These are phyloP conservation scores for Eimeria zaria DNA, from an alignment of 169 alveolate genomes.

Conservation along the genomic window DNA sequence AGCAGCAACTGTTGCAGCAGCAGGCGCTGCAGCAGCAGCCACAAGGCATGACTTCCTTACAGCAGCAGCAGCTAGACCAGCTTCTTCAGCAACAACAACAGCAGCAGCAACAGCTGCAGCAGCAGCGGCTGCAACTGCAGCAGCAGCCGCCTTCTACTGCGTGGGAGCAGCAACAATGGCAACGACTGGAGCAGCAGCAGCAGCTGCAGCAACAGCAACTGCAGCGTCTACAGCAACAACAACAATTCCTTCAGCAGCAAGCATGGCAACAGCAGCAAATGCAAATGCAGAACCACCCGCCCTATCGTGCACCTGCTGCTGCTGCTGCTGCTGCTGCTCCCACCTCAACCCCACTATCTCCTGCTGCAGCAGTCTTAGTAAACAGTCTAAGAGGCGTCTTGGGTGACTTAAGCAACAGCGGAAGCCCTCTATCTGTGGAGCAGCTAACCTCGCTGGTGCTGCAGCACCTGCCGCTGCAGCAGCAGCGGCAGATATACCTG, in stretches of 20 bases:
- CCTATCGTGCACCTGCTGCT: constrained; percentile 42
- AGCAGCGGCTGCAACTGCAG: constrained; percentile 33
- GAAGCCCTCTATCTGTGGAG: constrained; percentile 44
- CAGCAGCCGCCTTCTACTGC: constrained; percentile 55
- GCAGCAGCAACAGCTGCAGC: constrained; percentile 62
- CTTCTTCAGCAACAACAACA: constrained; percentile 40
- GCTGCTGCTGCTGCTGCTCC: constrained; percentile 56
- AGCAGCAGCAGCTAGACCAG: constrained; percentile 66
- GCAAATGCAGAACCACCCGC: constrained; percentile 63
- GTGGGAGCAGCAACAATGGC: constrained; percentile 51
- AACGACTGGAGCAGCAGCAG: constrained; percentile 51
- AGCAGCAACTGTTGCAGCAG: constrained; percentile 59
- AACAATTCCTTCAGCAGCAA: constrained; percentile 57
- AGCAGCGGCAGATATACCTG: constrained; percentile 66
- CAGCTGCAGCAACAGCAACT: constrained; percentile 58
- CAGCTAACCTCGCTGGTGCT: constrained; percentile 64
- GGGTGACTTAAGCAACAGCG: constrained; percentile 13
- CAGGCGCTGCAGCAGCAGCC: constrained; percentile 46
- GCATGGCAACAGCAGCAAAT: constrained; percentile 70
- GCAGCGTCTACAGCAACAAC: constrained; percentile 74
- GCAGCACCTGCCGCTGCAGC: constrained; percentile 77
- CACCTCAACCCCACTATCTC: constrained; percentile 6
- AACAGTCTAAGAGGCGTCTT: constrained; percentile 44
- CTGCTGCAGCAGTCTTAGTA: constrained; percentile 55
- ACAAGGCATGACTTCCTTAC: not conserved